A percentile compares a stretch with the other conserved stretches of the same genome.
Conservation (phyloP, 768 basidiomycete genomes). For the Boletus bicolor region DNA sequence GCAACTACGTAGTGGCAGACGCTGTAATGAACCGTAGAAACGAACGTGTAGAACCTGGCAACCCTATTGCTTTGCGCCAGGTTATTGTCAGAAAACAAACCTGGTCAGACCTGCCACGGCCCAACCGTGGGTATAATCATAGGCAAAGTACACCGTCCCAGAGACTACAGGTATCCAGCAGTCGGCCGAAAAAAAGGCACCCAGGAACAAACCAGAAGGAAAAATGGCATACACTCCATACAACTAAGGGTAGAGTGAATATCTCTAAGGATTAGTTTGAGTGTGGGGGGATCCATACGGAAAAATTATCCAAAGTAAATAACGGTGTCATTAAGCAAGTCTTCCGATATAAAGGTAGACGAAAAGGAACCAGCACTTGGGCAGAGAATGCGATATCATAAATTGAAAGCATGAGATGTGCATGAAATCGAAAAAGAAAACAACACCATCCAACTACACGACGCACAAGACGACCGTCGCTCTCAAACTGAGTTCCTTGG, state of each 20-base stretch:
- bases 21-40: not conserved
- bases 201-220: not conserved
- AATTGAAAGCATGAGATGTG: constrained; percentile 6
- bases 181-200: not conserved
- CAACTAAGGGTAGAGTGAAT: not conserved
- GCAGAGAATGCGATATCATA: not conserved
- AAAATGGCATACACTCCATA: not conserved
- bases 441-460: constrained; percentile 38
- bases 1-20: not conserved
- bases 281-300: not conserved
- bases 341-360: not conserved
- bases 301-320: not conserved
- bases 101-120: no score
- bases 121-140: no score
- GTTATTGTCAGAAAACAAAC: no score
- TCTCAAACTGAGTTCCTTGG: constrained; percentile 58
- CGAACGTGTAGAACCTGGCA: no score
- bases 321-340: not conserved
- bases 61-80: no score
- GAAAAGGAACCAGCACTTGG: not conserved
- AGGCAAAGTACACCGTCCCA: no score
- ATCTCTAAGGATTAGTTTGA: not conserved
- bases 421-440: not conserved
- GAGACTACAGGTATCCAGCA: no score
- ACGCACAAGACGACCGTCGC: constrained; percentile 79